These are phyloP conservation scores for Lactifluus rugatus DNA, from an alignment of 768 basidiomycete species.

Conservation along the genomic window DNA sequence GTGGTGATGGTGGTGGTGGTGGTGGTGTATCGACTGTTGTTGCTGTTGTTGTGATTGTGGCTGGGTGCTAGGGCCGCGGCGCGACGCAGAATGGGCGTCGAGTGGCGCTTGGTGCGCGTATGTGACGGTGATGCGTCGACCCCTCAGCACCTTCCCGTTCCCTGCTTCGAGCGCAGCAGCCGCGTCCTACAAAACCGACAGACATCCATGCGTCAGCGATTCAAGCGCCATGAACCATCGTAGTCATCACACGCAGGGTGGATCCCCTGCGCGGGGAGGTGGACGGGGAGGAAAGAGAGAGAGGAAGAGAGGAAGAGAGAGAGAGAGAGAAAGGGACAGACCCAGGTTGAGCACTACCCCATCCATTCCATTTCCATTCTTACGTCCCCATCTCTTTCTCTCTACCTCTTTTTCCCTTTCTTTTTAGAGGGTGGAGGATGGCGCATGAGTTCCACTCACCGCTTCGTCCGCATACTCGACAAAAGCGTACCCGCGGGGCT, in stretches of 20 bases:
- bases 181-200: conserved; percentile 53
- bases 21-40: neutral
- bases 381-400: too few species aligned
- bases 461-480: conserved; percentile 71
- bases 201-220: neutral
- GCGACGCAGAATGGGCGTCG: conserved; percentile 20
- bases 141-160: conserved; percentile 74
- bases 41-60: neutral
- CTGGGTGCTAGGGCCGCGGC: neutral
- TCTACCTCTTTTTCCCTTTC: neutral
- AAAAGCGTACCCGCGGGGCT: conserved; percentile 93
- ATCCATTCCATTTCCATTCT: neutral
- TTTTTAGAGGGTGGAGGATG: conserved; percentile 18
- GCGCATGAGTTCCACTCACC: conserved; percentile 37
- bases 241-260: neutral
- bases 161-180: conserved; percentile 60
- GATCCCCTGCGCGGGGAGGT: conserved; percentile 16
- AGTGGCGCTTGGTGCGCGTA: conserved; percentile 77
- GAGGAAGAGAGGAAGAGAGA: too few species aligned
- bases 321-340: conserved; percentile 25
- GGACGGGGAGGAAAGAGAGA: neutral
- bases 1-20: neutral
- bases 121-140: conserved; percentile 85
- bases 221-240: neutral
- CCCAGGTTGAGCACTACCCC: conserved; percentile 40